Conservation (phyloP, 495 filamentous ascomycete genomes). For the Aspergillus leporis region DNA sequence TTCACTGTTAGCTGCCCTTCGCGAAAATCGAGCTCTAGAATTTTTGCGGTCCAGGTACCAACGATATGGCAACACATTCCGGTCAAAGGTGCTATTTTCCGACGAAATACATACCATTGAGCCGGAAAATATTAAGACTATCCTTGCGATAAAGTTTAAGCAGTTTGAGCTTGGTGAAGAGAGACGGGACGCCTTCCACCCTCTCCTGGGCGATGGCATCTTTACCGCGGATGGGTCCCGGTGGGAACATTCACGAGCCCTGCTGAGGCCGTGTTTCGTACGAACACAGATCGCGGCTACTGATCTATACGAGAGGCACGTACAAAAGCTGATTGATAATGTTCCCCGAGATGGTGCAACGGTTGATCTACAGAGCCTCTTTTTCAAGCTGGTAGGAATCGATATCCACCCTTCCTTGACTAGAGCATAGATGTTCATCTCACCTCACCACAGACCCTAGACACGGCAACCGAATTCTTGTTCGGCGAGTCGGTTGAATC, state of each 20-base stretch:
- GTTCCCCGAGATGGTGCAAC: conserved; percentile 32
- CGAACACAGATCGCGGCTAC: conserved; percentile 32
- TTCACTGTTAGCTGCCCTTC: neutral
- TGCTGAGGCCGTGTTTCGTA: conserved; percentile 46
- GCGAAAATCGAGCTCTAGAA: neutral
- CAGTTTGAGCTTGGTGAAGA: conserved; percentile 49
- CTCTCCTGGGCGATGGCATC: conserved; percentile 54
- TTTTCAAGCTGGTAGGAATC: conserved; percentile 27
- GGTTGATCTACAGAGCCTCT: conserved; percentile 55
- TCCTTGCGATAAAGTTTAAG: conserved; percentile 73
- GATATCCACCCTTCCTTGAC: neutral
- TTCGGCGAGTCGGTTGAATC: conserved; percentile 44
- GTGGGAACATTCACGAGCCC: conserved; percentile 53
- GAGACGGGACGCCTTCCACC: conserved; percentile 30
- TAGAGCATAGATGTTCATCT: neutral
- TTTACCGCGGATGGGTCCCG: conserved; percentile 62
- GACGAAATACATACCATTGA: conserved; percentile 54
- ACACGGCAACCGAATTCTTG: conserved; percentile 60
- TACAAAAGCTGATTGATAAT: conserved; percentile 42
- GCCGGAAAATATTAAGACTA: conserved; percentile 77
- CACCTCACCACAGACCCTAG: conserved; percentile 47
- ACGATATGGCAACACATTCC: neutral
- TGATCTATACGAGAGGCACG: conserved; percentile 46
- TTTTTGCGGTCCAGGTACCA: neutral
- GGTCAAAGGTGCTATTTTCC: neutral